These are phyloP conservation scores for Nakazawaea ishiwadae DNA, from an alignment of 805 yeast genomes.

Conservation along the genomic window DNA sequence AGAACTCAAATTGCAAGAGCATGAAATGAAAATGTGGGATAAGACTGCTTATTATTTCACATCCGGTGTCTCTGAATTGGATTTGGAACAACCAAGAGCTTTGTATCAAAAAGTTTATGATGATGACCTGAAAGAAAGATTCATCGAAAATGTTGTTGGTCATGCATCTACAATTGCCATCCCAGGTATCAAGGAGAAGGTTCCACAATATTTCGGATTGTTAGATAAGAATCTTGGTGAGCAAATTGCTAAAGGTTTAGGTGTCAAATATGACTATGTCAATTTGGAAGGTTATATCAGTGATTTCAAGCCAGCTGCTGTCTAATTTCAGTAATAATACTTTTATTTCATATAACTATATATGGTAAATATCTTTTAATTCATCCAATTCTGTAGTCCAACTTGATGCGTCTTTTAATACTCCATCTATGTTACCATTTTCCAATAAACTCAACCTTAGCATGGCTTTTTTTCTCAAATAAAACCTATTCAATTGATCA, in stretches of 20 bases:
- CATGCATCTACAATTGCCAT: slow-evolving; percentile 31
- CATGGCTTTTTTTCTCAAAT: slow-evolving; percentile 39
- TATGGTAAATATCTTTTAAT: slow-evolving; percentile 15
- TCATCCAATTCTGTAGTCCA: slow-evolving; percentile 25
- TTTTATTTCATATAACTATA: too few species aligned
- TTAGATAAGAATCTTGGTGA: slow-evolving; percentile 36
- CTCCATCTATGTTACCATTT: slow-evolving; percentile 27
- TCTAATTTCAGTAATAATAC: too few species aligned
- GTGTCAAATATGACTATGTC: slow-evolving; percentile 29
- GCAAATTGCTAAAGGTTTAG: slow-evolving; percentile 35
- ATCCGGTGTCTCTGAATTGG: slow-evolving; percentile 37
- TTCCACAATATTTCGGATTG: slow-evolving; percentile 38
- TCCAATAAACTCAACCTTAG: slow-evolving; percentile 42
- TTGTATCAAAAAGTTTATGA: slow-evolving; percentile 35
- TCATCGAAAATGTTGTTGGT: slow-evolving; percentile 33
- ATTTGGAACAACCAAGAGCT: slow-evolving; percentile 42
- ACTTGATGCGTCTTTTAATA: slow-evolving; percentile 20
- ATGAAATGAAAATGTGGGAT: slow-evolving; percentile 32
- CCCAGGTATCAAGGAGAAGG: slow-evolving; percentile 28
- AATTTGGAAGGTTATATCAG: slow-evolving; percentile 30
- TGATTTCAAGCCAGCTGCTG: slow-evolving; percentile 9
- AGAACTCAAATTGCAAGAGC: slow-evolving; percentile 25
- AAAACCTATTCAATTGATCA: slow-evolving; percentile 38
- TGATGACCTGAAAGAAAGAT: slow-evolving; percentile 26
- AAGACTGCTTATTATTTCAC: slow-evolving; percentile 32